Base-by-base conservation (phyloP, 495 filamentous ascomycete species). In the Aspergillus bridgeri region DNA sequence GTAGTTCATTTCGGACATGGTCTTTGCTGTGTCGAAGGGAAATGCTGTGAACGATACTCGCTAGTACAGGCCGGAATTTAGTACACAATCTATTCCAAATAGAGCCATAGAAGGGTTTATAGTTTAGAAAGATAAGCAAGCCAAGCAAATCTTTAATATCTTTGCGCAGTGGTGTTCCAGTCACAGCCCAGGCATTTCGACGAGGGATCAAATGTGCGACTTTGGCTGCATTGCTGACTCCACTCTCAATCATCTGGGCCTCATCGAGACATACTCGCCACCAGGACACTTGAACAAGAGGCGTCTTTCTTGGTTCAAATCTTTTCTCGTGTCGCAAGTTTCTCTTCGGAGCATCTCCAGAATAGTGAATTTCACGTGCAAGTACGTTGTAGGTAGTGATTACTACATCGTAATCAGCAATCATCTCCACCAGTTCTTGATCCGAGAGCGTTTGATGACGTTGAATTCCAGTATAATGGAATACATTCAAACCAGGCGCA, bases 241-340 rank as follows among this genome's bases (percentile, higher is more conserved):
- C 91, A 59, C 83, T 91, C 56, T 96, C 93, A 33, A 97, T 82
- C 89, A 96, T 96, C 67, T 98, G 94, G 3, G 92, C 94, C 70
- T 97, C 94, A 66, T 98, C 94, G 3, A 97, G 81, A 58, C 91
- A 93, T 2, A 96, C 85, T 25, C 94, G 82, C 91, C 92, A 96
- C 93, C 94, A 98, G 9, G 77, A 84, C 4, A 96, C 80, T 38
- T 87, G 78, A 27, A 90, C 83, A 7, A 98, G 70, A 0, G 94
- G 93, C 4, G 89, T 91, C 23, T 81, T 84, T 22, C 79, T 79
- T 21, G 84, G 79, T 49, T 86, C 79, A 58, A 91, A 89, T 54
- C 82, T 82, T 60, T 86, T 86, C 54, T 78, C 69, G 24, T 86
- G 76, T 19, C 94, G 84, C 59, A 91, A 75, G 9, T 78, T 79